Percentiles rank a stretch among this genome's conserved stretches.
Conservation (phyloP, 2,329 filamentous ascomycete species). For the Colletotrichum horii region DNA sequence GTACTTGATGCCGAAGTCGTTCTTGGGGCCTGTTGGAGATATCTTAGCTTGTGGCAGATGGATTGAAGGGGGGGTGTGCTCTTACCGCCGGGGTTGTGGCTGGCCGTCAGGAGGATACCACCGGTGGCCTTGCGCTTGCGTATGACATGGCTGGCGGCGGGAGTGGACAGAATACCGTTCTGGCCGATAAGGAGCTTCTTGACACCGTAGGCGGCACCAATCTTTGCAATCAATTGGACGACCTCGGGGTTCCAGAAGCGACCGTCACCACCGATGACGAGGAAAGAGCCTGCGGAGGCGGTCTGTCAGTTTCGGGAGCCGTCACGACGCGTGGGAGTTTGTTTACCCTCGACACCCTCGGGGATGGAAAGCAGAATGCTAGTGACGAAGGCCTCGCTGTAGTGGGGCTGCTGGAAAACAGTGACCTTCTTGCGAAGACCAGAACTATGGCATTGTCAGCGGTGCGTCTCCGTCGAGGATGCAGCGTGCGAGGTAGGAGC, state of each 20-base stretch:
- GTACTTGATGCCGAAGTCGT: conserved; percentile 99
- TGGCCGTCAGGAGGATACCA: conserved; percentile 94
- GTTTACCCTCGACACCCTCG: conserved; percentile 80
- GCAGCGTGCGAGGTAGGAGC: neutral
- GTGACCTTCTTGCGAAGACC: conserved; percentile 99
- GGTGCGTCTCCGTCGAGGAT: neutral
- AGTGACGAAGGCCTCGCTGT: conserved; percentile 94
- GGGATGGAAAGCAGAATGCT: conserved; percentile 96
- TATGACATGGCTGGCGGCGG: conserved; percentile 94
- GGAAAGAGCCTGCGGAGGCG: conserved; percentile 65
- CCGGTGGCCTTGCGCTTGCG: conserved; percentile 93
- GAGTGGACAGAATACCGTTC: conserved; percentile 94
- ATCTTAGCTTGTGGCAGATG: conserved; percentile 3
- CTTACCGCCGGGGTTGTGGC: conserved; percentile 96
- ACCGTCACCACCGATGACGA: conserved; percentile 97
- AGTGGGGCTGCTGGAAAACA: conserved; percentile 93
- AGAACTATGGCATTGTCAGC: conserved; percentile 63
- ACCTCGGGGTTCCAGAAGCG: conserved; percentile 98
- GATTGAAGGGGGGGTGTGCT: neutral
- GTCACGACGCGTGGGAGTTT: neutral
- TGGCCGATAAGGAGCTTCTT: conserved; percentile 99
- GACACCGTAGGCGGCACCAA: conserved; percentile 94
- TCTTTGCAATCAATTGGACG: conserved; percentile 96
- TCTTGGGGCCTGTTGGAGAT: conserved; percentile 71
- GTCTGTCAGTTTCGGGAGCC: neutral